Base-by-base conservation (phyloP, 2,329 filamentous ascomycete genomes). In the Venturia pyrina region DNA sequence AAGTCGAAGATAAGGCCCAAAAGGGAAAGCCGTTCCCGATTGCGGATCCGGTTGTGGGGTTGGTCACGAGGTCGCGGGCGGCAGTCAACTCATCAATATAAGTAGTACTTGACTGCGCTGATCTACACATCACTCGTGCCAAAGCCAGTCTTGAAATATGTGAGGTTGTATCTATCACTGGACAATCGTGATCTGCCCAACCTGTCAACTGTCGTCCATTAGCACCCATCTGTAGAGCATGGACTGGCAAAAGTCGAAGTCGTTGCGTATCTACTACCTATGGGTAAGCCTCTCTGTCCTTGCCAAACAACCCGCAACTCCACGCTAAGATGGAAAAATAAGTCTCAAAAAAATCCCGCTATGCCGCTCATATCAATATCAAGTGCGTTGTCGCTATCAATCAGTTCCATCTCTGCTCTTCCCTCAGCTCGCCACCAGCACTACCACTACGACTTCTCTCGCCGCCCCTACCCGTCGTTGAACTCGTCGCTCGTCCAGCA, bases 371-470 rank as follows among this genome's bases (percentile, higher is more conserved):
- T 28, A n/a, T n/a, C 15, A n/a, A n/a, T 28, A 34, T n/a, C 28
- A 59, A n/a, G n/a, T n/a, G 28, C 32, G 32, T 5, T 28, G 15
- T 11, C 28, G 5, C 5, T 17, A 8, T 4, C 5, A 34, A 34
- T 37, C 32, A 59, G n/a, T 59, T 40, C 53, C 53, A 59, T 6
- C 53, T 37, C 53, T 59, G 28, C 5, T 59, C 53, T 37, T 59
- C 53, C 15, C 53, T 59, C 15, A 59, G 15, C 28, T 59, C 53
- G 53, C 53, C 53, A 37, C 53, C 53, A 59, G 53, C 53, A 37
- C 53, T 59, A 13, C 53, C 53, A 59, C 53, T 59, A 13, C 53
- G 28, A 37, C 53, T 59, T 59, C 53, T 59, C 32, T 59, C 53
- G 32, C 21, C 53, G 6, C 53, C 21, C 32, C 53, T 37, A 1